Percentiles rank a stretch among this genome's conserved stretches.
phyloP scores from a whole-genome alignment of 1,139 yeast species.

The Geotrichum fermentans region DNA sequence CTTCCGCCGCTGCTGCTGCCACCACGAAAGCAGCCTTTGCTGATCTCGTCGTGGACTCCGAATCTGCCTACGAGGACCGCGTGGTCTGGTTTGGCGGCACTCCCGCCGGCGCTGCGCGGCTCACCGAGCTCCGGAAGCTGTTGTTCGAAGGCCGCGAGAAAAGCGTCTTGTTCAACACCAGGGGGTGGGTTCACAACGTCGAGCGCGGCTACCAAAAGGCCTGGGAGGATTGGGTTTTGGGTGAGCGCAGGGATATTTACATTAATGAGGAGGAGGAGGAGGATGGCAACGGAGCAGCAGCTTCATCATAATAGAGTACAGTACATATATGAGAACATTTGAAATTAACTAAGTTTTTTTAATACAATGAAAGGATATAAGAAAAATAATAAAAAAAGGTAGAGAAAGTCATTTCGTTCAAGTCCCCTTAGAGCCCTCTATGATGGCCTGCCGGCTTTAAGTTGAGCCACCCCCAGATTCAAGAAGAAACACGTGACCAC shows the following conservation, averaged over 20 bases:
- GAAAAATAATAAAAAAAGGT: no score
- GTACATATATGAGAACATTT: no score
- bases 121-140: slow-evolving; percentile 26
- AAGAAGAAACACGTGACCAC: no score
- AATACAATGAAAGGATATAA: no score
- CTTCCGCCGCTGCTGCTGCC: not conserved
- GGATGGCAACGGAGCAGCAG: no score
- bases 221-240: slow-evolving; percentile 34
- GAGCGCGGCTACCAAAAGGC: slow-evolving; percentile 31
- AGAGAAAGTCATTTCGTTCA: no score
- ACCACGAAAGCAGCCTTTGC: slow-evolving; percentile 22
- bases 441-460: no score
- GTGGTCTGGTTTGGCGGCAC: slow-evolving; percentile 27
- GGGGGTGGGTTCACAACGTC: slow-evolving; percentile 32
- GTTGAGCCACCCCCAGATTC: no score
- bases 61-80: slow-evolving; percentile 31
- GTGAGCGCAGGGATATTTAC: slow-evolving; percentile 16
- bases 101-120: slow-evolving; percentile 23
- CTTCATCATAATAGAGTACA: no score
- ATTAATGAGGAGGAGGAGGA: no score
- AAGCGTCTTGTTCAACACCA: slow-evolving; percentile 31
- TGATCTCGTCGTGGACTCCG: slow-evolving; percentile 31
- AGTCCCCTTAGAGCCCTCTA: no score
- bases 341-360: no score
- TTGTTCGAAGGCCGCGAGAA: slow-evolving; percentile 29